Base-by-base conservation (phyloP, 1,139 yeast genomes). In the Magnusiomyces suaveolens region DNA sequence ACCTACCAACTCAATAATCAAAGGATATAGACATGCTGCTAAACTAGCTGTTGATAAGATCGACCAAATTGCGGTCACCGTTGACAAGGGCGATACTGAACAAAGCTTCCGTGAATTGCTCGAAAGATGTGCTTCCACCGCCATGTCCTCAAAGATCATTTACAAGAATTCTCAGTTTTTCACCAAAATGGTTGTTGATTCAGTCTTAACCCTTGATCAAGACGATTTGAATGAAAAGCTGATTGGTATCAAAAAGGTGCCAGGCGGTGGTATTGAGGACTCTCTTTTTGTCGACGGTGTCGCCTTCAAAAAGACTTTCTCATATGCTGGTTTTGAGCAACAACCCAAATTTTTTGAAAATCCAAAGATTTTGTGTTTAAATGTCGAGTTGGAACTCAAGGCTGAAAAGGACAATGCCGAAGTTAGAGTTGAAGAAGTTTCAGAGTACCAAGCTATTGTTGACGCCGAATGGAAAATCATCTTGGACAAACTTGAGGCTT, bases 381-480 rank as follows among this genome's bases (percentile, higher is more conserved):
- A 94, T 68, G 92, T 94, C 43, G 99, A 92, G 70, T 77, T 92
- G 62, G 99, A 92, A 73, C 80, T 92, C 67, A 92, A 92, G 74
- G 97, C 98, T 1, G 99, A 92, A 73, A 90, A 88, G 74, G 99
- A 92, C 70, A 92, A 92, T 68, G 99, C 99, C n/a, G 99, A 92
- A 75, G 97, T 92, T 36, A 81, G 98, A 64, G 95, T 92, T 53
- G 95, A 88, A 64, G 86, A 89, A 68, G 97, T 92, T 53, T 80
- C 82, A 58, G 97, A 92, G 64, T 92, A 94, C 72, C 98, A 92
- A 74, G 90, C 86, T 43, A 85, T 92, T 56, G 99, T 92, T 43
- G 97, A 92, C 71, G 98, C 99, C 25, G 99, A 92, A 72, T 92
- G 98, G 97, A 83, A 87, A 69, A 87, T 92, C 60, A 92, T 92